Evolutionary conservation across 176 grass and related monocot genomes (phyloP).

Genomic region (Chrysopogon serrulatus): DNA sequence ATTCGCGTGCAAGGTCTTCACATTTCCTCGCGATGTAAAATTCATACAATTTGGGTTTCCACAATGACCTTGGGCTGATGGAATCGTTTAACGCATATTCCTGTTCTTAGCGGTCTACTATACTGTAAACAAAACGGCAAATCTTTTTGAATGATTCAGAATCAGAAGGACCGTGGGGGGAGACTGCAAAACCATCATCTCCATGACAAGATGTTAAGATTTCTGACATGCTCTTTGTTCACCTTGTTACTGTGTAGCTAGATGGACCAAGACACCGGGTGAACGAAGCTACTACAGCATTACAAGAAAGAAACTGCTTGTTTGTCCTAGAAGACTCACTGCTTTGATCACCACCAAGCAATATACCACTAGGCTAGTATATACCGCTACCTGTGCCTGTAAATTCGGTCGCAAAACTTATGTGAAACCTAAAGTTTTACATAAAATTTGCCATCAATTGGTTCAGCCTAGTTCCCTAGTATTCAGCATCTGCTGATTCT

Average conservation of each 20-base stretch:
- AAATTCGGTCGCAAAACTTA: constrained; percentile 23
- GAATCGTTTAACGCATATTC: neutral
- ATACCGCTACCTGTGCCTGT: constrained; percentile 4
- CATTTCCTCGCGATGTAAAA: too few relatives aligned
- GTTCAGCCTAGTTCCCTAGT: neutral
- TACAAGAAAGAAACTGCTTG: constrained; percentile 6
- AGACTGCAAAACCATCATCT: neutral
- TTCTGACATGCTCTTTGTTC: constrained; percentile 45
- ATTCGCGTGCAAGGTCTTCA: neutral
- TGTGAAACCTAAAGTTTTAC: constrained; percentile 32
- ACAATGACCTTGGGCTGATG: neutral
- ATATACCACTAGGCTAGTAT: constrained; percentile 12
- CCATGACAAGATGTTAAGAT: constrained; percentile 14
- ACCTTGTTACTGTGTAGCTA: constrained; percentile 79
- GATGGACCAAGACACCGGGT: constrained; percentile 47
- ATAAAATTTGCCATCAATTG: neutral
- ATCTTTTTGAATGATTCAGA: constrained; percentile 13
- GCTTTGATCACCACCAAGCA: constrained; percentile 37
- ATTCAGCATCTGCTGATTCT: neutral
- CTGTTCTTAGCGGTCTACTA: neutral
- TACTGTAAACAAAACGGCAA: constrained; percentile 7
- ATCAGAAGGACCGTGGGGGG: constrained; percentile 5
- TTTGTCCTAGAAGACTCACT: constrained; percentile 37
- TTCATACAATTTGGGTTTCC: neutral
- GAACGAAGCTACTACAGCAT: constrained; percentile 43